Percentiles rank a stretch among this genome's conserved stretches.
phyloP scores from a whole-genome alignment of 164 flowering plant genomes.

The Platanus orientalis region DNA sequence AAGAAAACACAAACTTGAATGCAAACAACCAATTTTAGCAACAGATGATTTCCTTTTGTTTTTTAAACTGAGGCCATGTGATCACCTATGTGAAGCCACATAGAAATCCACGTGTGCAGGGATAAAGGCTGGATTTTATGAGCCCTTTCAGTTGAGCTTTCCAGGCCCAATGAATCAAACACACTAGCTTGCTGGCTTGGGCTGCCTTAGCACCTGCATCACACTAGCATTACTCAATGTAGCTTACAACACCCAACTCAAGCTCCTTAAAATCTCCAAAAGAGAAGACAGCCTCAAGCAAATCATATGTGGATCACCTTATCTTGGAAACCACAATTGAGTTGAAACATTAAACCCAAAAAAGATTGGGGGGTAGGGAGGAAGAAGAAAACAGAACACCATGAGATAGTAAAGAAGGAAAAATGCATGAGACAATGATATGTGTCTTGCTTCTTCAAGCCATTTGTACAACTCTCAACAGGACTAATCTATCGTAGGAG shows the following conservation, averaged over 20 bases:
- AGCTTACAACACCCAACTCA: background rate
- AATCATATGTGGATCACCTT: background rate
- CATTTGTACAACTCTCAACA: background rate
- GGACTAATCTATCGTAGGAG: slow-evolving; percentile 41
- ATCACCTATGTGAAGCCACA: too few species aligned
- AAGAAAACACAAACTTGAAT: too few species aligned
- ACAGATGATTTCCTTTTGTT: too few species aligned
- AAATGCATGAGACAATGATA: background rate
- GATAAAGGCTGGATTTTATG: too few species aligned
- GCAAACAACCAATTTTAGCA: too few species aligned
- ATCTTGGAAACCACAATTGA: background rate
- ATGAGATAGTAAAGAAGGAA: too few species aligned
- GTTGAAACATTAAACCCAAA: background rate
- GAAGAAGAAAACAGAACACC: background rate
- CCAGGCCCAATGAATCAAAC: too few species aligned
- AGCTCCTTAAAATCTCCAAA: background rate
- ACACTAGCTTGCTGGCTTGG: too few species aligned
- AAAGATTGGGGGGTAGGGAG: background rate
- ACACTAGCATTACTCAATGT: background rate
- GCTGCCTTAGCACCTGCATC: too few species aligned
- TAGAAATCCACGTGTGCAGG: too few species aligned
- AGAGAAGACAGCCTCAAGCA: background rate
- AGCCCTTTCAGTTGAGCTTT: too few species aligned
- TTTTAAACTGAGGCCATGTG: too few species aligned
- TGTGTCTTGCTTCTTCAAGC: background rate